phyloP scores from a whole-genome alignment of 192 early-diverging fungal species.

The Borealophlyctis nickersoniae region DNA sequence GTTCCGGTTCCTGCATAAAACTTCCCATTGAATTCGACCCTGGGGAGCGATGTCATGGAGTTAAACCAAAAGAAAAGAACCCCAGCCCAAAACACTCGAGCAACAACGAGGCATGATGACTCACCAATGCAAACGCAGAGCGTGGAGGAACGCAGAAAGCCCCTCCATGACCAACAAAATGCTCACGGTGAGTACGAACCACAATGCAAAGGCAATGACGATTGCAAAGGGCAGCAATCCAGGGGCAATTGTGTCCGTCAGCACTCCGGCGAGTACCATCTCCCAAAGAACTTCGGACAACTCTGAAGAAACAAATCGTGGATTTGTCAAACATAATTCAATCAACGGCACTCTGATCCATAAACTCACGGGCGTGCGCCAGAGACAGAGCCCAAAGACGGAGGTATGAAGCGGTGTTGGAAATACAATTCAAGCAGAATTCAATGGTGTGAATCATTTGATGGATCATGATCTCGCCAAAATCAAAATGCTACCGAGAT shows the following conservation, averaged over 20 bases:
- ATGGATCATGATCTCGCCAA: conserved; percentile 94
- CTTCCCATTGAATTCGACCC: conserved; percentile 98
- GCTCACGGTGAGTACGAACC: conserved; percentile 81
- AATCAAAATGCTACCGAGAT: conserved; percentile 76
- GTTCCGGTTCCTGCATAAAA: conserved; percentile 91
- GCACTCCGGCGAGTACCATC: conserved; percentile 73
- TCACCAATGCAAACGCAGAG: conserved; percentile 87
- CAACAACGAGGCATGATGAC: conserved; percentile 8
- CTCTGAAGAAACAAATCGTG: conserved; percentile 50
- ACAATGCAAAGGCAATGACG: conserved; percentile 75
- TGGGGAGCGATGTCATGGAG: background rate
- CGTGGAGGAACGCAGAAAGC: conserved; percentile 82
- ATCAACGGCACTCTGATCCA: background rate
- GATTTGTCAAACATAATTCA: conserved; percentile 2
- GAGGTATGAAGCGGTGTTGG: conserved; percentile 98
- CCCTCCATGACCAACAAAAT: conserved; percentile 87
- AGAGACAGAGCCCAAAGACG: conserved; percentile 98
- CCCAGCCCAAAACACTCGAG: conserved; percentile 4
- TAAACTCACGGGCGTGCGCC: conserved; percentile 83
- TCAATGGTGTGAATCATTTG: conserved; percentile 98
- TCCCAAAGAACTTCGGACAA: conserved; percentile 95
- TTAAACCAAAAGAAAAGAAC: conserved; percentile 1
- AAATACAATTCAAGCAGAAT: conserved; percentile 92
- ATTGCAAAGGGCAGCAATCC: conserved; percentile 65
- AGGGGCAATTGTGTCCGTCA: conserved; percentile 37